phyloP scores from a whole-genome alignment of 1,284 basidiomycete species.

The Chiua sp. region DNA sequence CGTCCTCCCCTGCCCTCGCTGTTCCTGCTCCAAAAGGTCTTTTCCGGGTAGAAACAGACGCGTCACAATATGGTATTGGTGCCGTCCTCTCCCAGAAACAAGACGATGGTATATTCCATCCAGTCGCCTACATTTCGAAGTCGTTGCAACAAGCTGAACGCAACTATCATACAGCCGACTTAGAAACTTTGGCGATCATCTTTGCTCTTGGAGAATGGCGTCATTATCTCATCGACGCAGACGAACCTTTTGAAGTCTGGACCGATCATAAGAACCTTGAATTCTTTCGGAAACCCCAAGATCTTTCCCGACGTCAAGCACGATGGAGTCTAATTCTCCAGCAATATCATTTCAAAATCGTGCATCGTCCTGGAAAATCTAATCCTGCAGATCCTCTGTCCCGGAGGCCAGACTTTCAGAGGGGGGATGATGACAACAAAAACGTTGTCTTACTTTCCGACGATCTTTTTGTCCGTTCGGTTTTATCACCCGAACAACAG shows the following conservation, averaged over 20 bases:
- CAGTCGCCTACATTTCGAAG: neutral
- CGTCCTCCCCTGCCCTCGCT: neutral
- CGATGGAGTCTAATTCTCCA: neutral
- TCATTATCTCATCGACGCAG: neutral
- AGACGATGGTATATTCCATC: neutral
- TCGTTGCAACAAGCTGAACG: neutral
- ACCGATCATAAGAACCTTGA: no score
- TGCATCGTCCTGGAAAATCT: no score
- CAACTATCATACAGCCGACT: neutral
- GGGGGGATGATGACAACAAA: no score
- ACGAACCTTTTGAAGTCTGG: no score
- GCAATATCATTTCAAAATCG: no score
- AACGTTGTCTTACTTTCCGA: no score
- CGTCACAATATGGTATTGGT: neutral
- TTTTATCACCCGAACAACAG: no score
- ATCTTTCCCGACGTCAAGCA: neutral
- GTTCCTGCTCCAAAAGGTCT: no score
- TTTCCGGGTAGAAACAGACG: no score
- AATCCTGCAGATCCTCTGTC: no score
- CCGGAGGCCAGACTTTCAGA: no score
- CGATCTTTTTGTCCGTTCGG: no score
- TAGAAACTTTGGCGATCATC: neutral
- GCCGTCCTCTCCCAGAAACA: neutral
- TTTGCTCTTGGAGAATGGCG: neutral
- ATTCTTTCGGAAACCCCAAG: neutral